Conservation (phyloP, 2,329 filamentous ascomycete species). For the Sporothrix brunneoviolacea region DNA sequence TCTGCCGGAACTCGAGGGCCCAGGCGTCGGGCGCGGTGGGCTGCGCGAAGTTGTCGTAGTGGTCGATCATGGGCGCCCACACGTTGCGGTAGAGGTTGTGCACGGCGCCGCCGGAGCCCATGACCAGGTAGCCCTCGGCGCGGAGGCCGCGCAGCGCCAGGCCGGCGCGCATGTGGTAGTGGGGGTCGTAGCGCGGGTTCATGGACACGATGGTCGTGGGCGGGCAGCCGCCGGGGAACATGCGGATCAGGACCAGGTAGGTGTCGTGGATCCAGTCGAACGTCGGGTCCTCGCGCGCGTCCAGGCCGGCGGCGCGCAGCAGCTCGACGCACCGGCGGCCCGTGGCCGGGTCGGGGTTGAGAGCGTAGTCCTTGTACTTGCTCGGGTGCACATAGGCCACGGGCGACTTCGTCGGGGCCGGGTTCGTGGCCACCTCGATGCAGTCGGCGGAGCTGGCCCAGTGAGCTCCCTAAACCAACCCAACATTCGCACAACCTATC, state of each 20-base stretch:
- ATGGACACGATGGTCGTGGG: conserved; percentile 51
- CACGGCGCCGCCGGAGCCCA: conserved; percentile 56
- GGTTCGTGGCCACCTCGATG: conserved; percentile 56
- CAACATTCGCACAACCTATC: too few relatives aligned
- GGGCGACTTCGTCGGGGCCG: conserved; percentile 52
- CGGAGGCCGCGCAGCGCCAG: conserved; percentile 49
- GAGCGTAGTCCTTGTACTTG: conserved; percentile 57
- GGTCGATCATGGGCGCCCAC: conserved; percentile 58
- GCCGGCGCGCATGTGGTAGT: conserved; percentile 47
- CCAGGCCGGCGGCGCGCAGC: conserved; percentile 46
- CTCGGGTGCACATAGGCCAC: conserved; percentile 60
- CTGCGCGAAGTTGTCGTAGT: conserved; percentile 57
- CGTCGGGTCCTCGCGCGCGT: conserved; percentile 41
- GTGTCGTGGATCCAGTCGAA: conserved; percentile 72
- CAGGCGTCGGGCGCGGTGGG: conserved; percentile 50
- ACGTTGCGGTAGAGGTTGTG: conserved; percentile 64
- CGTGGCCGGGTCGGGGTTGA: conserved; percentile 52
- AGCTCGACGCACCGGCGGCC: conserved; percentile 43
- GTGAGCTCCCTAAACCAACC: conserved; percentile 50
- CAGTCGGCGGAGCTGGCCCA: conserved; percentile 53
- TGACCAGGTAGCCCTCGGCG: conserved; percentile 44
- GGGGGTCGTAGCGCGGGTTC: conserved; percentile 34
- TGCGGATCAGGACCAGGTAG: conserved; percentile 60
- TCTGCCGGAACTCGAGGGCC: conserved; percentile 60
- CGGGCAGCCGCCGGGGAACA: conserved; percentile 60